phyloP scores from a whole-genome alignment of 306 rosid genomes.

The Glycine tomentella region DNA sequence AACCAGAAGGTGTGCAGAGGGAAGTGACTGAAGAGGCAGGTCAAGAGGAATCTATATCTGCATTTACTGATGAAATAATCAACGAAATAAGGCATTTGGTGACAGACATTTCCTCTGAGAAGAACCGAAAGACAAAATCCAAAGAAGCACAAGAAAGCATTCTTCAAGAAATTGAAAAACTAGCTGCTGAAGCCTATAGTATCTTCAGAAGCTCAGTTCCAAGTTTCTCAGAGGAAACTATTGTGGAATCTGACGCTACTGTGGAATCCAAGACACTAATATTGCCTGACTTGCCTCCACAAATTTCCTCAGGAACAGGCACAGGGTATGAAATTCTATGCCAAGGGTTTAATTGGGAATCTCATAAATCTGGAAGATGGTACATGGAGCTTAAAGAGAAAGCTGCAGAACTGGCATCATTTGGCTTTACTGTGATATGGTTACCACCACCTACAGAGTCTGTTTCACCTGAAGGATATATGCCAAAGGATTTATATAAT shows the following conservation, averaged over 20 bases:
- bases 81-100: conserved; percentile 79
- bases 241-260: conserved; percentile 48
- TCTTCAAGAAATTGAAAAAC: conserved; percentile 90
- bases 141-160: conserved; percentile 86
- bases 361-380: conserved; percentile 93
- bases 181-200: conserved; percentile 94
- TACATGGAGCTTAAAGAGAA: conserved; percentile 81
- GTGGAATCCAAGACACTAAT: conserved; percentile 41
- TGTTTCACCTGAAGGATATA: conserved; percentile 94
- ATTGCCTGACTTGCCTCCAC: conserved; percentile 39
- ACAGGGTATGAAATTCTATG: conserved; percentile 89
- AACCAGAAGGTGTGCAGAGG: conserved; percentile 48
- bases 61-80: conserved; percentile 73
- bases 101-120: conserved; percentile 75
- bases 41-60: conserved; percentile 57
- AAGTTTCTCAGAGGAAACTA: conserved; percentile 63
- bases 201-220: conserved; percentile 80
- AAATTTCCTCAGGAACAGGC: conserved; percentile 75
- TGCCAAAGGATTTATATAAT: conserved; percentile 94
- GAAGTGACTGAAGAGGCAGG: conserved; percentile 49
- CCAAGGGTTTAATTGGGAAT: conserved; percentile 99
- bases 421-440: conserved; percentile 94
- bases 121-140: conserved; percentile 59
- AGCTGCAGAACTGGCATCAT: conserved; percentile 69
- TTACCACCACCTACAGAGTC: conserved; percentile 99